phyloP scores from a whole-genome alignment of 495 filamentous ascomycete genomes.

The Penicillium atrosanguineum region DNA sequence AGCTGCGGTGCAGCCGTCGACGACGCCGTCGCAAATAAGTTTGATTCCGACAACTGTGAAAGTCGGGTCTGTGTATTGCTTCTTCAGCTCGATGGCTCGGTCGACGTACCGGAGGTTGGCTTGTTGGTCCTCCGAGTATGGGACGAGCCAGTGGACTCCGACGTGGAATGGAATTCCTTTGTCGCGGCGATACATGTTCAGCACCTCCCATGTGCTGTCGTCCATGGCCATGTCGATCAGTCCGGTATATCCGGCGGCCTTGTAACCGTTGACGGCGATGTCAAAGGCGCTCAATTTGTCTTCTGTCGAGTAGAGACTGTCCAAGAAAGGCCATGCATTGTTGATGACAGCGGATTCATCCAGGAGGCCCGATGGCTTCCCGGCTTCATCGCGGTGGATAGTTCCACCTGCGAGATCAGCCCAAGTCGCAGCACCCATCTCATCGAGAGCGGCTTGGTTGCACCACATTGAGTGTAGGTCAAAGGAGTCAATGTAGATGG shows the following conservation, averaged over 20 bases:
- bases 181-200: slow-evolving; percentile 45
- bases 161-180: slow-evolving; percentile 53
- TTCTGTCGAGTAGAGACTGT: slow-evolving; percentile 46
- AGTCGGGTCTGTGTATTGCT: slow-evolving; percentile 49
- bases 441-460: slow-evolving; percentile 52
- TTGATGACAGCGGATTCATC: slow-evolving; percentile 55
- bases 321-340: slow-evolving; percentile 59
- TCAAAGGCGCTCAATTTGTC: slow-evolving; percentile 53
- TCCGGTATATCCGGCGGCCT: slow-evolving; percentile 58
- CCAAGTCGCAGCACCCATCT: slow-evolving; percentile 47
- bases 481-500: slow-evolving; percentile 60
- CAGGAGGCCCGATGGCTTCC: slow-evolving; percentile 53
- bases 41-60: slow-evolving; percentile 65
- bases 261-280: slow-evolving; percentile 50
- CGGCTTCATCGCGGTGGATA: slow-evolving; percentile 52
- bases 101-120: slow-evolving; percentile 43
- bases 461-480: slow-evolving; percentile 65
- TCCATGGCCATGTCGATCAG: slow-evolving; percentile 73
- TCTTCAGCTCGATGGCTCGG: slow-evolving; percentile 54
- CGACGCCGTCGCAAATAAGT: slow-evolving; percentile 65
- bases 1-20: slow-evolving; percentile 66
- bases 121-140: slow-evolving; percentile 19
- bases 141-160: slow-evolving; percentile 62
- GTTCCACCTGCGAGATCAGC: slow-evolving; percentile 54
- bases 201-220: slow-evolving; percentile 55